These are phyloP conservation scores for Alternaria sp. DNA, from an alignment of 2,329 filamentous ascomycete species.

Conservation along the genomic window DNA sequence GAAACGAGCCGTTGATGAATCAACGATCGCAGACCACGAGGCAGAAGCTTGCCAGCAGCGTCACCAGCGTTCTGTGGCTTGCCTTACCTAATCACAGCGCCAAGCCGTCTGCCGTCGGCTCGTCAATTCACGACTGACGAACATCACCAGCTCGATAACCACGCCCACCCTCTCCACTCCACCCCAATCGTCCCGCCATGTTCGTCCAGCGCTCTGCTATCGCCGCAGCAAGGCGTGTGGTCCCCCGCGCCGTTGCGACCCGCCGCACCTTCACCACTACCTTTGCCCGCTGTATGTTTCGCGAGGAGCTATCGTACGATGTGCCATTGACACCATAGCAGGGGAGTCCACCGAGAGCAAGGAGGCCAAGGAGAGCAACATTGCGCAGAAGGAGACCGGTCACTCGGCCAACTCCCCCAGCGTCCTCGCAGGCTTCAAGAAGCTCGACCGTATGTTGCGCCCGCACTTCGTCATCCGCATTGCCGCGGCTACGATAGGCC, in stretches of 20 bases:
- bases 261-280: conserved; percentile 56
- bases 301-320: conserved; percentile 40
- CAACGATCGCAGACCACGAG: conserved; percentile 2
- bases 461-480: conserved; percentile 9
- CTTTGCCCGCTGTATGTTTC: conserved; percentile 54
- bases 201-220: conserved; percentile 59
- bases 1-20: conserved; percentile 8
- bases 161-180: conserved; percentile 42
- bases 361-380: conserved; percentile 37
- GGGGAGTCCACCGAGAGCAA: conserved; percentile 26
- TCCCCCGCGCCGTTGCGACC: conserved; percentile 47
- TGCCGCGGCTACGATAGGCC: conserved; percentile 1
- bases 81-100: conserved; percentile 24
- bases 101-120: conserved; percentile 32
- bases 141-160: conserved; percentile 36
- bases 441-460: conserved; percentile 51
- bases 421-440: conserved; percentile 49
- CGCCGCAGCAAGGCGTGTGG: conserved; percentile 54
- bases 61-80: conserved; percentile 4
- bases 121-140: conserved; percentile 30
- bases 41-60: not conserved
- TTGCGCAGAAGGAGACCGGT: conserved; percentile 45
- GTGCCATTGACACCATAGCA: conserved; percentile 38
- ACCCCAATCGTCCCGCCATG: conserved; percentile 50
- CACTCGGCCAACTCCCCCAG: conserved; percentile 35